Evolutionary conservation across 2,329 filamentous ascomycete genomes (phyloP), one percentile per base, ranked within the genome.

Genomic region (Fusarium sp.): DNA sequence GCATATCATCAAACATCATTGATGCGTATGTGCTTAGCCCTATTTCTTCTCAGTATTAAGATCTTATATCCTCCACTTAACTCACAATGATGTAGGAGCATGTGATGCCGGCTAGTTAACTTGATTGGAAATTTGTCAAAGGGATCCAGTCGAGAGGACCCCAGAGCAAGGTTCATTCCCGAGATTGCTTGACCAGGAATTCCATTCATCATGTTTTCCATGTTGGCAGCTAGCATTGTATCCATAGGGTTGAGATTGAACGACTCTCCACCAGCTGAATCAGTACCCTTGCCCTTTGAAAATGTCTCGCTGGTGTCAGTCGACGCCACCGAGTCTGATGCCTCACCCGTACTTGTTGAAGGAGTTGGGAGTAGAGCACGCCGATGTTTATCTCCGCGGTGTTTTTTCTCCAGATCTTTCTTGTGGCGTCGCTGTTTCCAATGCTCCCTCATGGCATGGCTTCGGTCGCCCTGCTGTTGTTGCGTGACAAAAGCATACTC

Each of bases 371-470:
- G 26, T 8, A 61, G 43, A 4, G 21, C 13, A 31, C 48, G 37
- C 11, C 49, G 28, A 62, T 3, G 73, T 75, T 43, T 50, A 37
- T 55, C 41, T 55, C 28, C 33, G 8, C 33, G 33, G 5, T 35
- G 16, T 42, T 53, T 47, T 24, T 56, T 56, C 29, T 59, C 54
- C n/a, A 35, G 54, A 44, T 38, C 46, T 15, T 49, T 67, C 41
- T 35, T 57, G 3, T 57, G 61, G n/a, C 74, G 73, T 28, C 77
- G 72, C 39, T 74, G 70, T 49, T 74, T 76, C 79, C 79, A 80
- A 54, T 80, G 76, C 55, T 77, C 77, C 5, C 75, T 68, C 77
- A 80, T 80, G 15, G 77, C 78, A 77, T 80, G 78, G 58, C 76
- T 80, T 29, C 57, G 57, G 8, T 41, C 39, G n/a, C 41, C 52